Conservation (phyloP, 176 grass and related monocot species). For the Cenchrus fungigraminus region DNA sequence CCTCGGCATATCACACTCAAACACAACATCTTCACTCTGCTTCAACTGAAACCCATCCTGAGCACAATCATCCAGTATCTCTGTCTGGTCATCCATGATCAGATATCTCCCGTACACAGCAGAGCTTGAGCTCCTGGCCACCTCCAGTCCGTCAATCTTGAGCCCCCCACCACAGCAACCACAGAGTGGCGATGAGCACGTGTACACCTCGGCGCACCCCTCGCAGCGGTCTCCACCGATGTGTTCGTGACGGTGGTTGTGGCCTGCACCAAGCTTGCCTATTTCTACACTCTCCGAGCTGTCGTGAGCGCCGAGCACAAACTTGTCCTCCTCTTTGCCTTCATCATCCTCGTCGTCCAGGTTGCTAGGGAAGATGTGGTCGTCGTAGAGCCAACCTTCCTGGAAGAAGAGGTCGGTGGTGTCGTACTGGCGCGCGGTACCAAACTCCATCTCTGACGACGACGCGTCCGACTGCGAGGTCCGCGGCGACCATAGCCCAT, state of each 20-base stretch:
- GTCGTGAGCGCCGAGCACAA: conserved; percentile 52
- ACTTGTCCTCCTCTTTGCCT: conserved; percentile 73
- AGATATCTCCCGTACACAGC: conserved; percentile 84
- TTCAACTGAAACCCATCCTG: conserved; percentile 52
- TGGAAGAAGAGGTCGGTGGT: conserved; percentile 72
- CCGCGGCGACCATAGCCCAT: conserved; percentile 78
- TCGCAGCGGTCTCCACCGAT: conserved; percentile 38
- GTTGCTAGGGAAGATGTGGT: conserved; percentile 56
- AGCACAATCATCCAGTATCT: conserved; percentile 74
- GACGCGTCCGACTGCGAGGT: conserved; percentile 63
- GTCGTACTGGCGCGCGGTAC: conserved; percentile 82
- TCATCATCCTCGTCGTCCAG: conserved; percentile 33
- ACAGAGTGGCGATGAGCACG: conserved; percentile 72
- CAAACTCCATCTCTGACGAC: conserved; percentile 87
- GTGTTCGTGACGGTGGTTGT: conserved; percentile 45
- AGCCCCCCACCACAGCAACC: conserved; percentile 61
- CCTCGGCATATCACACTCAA: conserved; percentile 47
- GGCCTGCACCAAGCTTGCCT: conserved; percentile 25
- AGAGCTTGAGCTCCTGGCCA: conserved; percentile 49
- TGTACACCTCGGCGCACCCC: conserved; percentile 68
- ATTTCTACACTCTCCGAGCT: conserved; percentile 28
- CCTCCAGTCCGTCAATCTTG: conserved; percentile 43
- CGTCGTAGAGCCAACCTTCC: conserved; percentile 81
- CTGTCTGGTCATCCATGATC: conserved; percentile 90
- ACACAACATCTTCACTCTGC: conserved; percentile 40